phyloP scores from a whole-genome alignment of 257 asterid genomes.

The Primulina tabacum region DNA sequence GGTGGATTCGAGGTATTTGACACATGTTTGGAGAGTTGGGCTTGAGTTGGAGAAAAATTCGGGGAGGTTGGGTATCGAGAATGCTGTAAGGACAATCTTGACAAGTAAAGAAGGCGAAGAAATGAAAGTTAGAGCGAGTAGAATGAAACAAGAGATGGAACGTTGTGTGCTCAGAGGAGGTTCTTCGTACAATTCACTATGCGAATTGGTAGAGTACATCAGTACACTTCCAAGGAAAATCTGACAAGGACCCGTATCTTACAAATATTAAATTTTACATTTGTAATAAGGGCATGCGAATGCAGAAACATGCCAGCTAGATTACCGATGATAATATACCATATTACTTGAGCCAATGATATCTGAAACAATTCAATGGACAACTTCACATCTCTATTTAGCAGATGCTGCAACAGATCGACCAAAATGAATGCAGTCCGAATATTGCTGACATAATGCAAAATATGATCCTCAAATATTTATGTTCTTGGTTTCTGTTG shows the following conservation, averaged over 20 bases:
- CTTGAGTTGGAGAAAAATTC: slow-evolving; percentile 26
- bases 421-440: neutral
- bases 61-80: slow-evolving; percentile 26
- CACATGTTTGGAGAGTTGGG: slow-evolving; percentile 38
- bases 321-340: neutral
- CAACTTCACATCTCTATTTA: neutral
- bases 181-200: slow-evolving; percentile 26
- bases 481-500: too few species aligned
- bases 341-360: neutral
- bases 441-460: neutral
- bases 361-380: slow-evolving; percentile 2
- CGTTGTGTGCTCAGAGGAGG: slow-evolving; percentile 26
- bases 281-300: neutral
- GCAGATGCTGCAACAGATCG: neutral
- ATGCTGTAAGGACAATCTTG: slow-evolving; percentile 35
- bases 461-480: slow-evolving; percentile 5
- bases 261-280: neutral
- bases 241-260: neutral
- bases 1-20: slow-evolving; percentile 31
- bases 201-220: slow-evolving; percentile 36
- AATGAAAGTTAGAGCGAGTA: slow-evolving; percentile 26
- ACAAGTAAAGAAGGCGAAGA: slow-evolving; percentile 28
- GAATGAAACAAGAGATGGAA: slow-evolving; percentile 22
- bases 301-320: too few species aligned
- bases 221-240: slow-evolving; percentile 9